phyloP scores from a whole-genome alignment of 164 flowering plant genomes.

The Nymphaea colorata region DNA sequence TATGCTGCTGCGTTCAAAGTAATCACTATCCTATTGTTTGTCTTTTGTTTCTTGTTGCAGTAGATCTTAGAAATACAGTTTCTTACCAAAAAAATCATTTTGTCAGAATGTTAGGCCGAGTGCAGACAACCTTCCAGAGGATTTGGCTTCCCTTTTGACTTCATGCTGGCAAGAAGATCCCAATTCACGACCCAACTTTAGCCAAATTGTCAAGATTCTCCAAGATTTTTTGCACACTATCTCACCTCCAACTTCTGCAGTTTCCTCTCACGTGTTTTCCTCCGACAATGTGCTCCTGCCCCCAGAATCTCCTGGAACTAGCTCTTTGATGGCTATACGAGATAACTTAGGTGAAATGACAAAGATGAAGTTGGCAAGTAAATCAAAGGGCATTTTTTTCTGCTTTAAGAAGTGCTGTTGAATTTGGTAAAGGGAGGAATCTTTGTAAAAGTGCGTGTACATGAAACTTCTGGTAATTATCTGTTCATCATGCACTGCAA shows the following conservation, averaged over 20 bases:
- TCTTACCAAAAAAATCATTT: not conserved
- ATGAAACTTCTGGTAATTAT: too few relatives aligned
- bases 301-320: constrained; percentile 88
- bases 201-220: constrained; percentile 76
- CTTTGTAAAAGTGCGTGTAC: too few relatives aligned
- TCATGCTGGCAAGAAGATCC: constrained; percentile 96
- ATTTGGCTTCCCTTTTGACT: constrained; percentile 62
- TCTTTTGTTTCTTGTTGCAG: too few relatives aligned
- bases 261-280: constrained; percentile 35
- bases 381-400: constrained; percentile 46
- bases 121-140: constrained; percentile 74
- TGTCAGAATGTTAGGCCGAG: constrained; percentile 83
- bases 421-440: not conserved
- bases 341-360: constrained; percentile 43
- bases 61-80: too few relatives aligned
- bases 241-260: constrained; percentile 41
- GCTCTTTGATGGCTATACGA: constrained; percentile 57
- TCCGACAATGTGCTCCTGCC: constrained; percentile 61
- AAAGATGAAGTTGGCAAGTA: constrained; percentile 23
- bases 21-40: not conserved
- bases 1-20: constrained; percentile 99
- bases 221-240: constrained; percentile 41
- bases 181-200: constrained; percentile 74
- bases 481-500: too few relatives aligned
- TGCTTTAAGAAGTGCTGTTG: constrained; percentile 67